phyloP scores from a whole-genome alignment of 2,329 filamentous ascomycete species.

The Plenodomus lindquistii region DNA sequence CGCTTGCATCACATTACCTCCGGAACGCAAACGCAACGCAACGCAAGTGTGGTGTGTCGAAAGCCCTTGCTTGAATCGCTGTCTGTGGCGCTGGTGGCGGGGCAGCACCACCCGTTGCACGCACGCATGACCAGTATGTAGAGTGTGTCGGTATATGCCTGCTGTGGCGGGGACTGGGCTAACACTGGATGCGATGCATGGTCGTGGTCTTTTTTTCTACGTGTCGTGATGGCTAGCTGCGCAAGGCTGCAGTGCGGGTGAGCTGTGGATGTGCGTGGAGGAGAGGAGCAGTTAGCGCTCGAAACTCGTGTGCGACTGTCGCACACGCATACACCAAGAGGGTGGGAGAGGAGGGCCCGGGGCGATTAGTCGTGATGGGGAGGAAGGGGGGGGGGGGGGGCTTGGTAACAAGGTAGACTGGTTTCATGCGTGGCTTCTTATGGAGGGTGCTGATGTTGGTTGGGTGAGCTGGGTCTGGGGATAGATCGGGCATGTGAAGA shows the following conservation, averaged over 20 bases:
- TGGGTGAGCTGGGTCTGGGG: no score
- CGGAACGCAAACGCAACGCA: no score
- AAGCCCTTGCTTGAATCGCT: not conserved
- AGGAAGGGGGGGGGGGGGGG: no score
- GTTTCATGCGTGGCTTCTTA: no score
- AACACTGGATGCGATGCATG: not conserved
- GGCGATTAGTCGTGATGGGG: no score
- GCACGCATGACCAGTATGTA: not conserved
- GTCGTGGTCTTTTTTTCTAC: not conserved
- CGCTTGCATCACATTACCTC: no score
- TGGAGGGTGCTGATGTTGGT: no score
- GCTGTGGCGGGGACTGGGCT: not conserved
- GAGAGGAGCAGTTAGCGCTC: not conserved
- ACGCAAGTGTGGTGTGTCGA: not conserved
- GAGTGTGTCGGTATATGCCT: not conserved
- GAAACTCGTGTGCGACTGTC: not conserved
- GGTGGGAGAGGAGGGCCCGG: no score
- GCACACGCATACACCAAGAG: not conserved
- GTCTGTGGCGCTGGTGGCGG: not conserved
- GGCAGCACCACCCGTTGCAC: no score
- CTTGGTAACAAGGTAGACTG: no score
- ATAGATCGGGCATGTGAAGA: no score
- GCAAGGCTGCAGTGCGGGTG: not conserved
- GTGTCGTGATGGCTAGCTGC: not conserved
- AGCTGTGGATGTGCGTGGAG: not conserved